These are phyloP conservation scores for Alloteropsis semialata DNA, from an alignment of 176 grass and related monocot species.

Conservation along the genomic window DNA sequence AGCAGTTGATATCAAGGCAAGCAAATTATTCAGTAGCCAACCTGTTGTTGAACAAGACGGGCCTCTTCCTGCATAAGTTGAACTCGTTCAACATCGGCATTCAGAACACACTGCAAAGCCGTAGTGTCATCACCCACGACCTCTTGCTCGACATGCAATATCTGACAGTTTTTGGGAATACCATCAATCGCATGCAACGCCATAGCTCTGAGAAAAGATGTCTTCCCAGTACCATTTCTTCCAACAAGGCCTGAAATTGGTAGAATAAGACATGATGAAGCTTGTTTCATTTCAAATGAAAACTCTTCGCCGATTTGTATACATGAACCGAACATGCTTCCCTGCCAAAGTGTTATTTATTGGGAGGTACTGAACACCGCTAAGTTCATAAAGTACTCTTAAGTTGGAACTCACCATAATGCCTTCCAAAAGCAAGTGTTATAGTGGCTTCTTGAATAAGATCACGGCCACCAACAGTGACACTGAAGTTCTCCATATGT, in stretches of 20 bases:
- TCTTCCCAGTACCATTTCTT: conserved; percentile 97
- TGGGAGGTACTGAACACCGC: not conserved
- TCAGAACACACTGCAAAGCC: conserved; percentile 92
- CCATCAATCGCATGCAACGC: conserved; percentile 90
- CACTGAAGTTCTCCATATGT: conserved; percentile 95
- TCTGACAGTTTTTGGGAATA: conserved; percentile 97
- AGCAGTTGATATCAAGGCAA: not conserved
- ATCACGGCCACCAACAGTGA: conserved; percentile 93
- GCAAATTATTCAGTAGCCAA: conserved; percentile 7
- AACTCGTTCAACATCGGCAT: conserved; percentile 74
- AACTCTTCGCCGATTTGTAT: not conserved
- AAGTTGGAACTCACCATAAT: conserved; percentile 67
- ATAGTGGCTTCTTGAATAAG: conserved; percentile 82
- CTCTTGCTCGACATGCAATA: conserved; percentile 99
- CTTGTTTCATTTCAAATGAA: not conserved
- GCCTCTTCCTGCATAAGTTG: conserved; percentile 86
- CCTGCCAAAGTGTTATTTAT: not conserved
- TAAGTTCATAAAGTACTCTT: not conserved
- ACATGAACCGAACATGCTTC: not conserved
- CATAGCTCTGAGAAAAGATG: conserved; percentile 94
- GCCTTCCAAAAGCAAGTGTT: conserved; percentile 85
- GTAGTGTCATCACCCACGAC: conserved; percentile 71
- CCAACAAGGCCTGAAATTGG: conserved; percentile 81
- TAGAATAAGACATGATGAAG: not conserved
- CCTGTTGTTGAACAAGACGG: conserved; percentile 68